Percentiles rank a stretch among this genome's conserved stretches.
Conservation (phyloP, 139 green algal species). For the Haematococcus lacustris region DNA sequence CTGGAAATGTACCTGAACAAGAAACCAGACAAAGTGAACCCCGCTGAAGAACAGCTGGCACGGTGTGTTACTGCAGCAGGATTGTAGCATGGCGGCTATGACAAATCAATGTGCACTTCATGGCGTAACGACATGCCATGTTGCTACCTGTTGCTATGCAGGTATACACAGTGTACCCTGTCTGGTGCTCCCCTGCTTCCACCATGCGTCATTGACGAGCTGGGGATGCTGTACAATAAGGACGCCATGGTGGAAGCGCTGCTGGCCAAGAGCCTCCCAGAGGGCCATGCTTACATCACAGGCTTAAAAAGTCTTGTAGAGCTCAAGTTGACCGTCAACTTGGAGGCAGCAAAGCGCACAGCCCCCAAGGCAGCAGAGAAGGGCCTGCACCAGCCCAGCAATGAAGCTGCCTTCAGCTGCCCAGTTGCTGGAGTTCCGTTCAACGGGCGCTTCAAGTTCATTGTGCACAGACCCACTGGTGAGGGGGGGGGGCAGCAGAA, state of each 20-base stretch:
- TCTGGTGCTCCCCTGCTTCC: slow-evolving; percentile 55
- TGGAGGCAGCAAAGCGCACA: background rate
- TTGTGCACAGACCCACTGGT: slow-evolving; percentile 41
- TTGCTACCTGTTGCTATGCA: too few species aligned
- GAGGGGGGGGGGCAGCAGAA: too few species aligned
- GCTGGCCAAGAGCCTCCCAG: slow-evolving; percentile 63
- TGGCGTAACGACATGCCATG: background rate
- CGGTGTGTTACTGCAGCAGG: background rate
- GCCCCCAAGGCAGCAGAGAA: slow-evolving; percentile 9
- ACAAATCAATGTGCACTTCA: background rate
- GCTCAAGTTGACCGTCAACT: slow-evolving; percentile 46
- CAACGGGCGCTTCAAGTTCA: slow-evolving; percentile 51
- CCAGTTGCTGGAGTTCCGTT: slow-evolving; percentile 57
- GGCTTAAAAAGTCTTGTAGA: slow-evolving; percentile 57
- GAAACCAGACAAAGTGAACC: slow-evolving; percentile 75
- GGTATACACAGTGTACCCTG: slow-evolving; percentile 70
- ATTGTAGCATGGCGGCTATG: background rate
- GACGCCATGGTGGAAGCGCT: slow-evolving; percentile 48
- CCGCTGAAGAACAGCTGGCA: slow-evolving; percentile 57
- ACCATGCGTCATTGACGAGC: slow-evolving; percentile 70
- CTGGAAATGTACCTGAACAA: slow-evolving; percentile 84
- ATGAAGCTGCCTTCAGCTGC: slow-evolving; percentile 54
- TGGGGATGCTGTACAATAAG: slow-evolving; percentile 69
- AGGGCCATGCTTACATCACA: slow-evolving; percentile 58
- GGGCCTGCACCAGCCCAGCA: slow-evolving; percentile 8